Percentiles rank a stretch among this genome's conserved stretches.
phyloP scores from a whole-genome alignment of 441 rosid species.

The Brassica balearica region DNA sequence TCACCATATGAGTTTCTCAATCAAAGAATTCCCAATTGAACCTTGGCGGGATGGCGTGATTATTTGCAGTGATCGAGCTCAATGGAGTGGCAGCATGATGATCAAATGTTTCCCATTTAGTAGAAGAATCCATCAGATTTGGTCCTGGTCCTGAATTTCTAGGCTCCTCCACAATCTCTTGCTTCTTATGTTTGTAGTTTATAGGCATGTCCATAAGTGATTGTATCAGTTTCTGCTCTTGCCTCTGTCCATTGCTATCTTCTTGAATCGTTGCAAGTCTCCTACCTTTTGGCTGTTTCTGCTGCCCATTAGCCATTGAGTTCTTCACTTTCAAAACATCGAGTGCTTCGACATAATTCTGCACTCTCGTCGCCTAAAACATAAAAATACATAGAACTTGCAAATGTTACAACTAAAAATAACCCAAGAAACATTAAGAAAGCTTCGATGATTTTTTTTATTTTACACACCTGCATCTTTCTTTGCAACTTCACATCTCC shows the following conservation, averaged over 20 bases:
- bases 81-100: conserved; percentile 43
- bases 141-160: conserved; percentile 56
- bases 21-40: conserved; percentile 93
- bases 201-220: conserved; percentile 47
- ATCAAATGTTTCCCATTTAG: conserved; percentile 41
- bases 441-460: neutral
- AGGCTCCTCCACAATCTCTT: conserved; percentile 46
- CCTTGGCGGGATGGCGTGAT: conserved; percentile 58
- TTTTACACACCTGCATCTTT: conserved; percentile 78
- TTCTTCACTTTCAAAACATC: conserved; percentile 85
- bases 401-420: neutral
- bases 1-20: conserved; percentile 45
- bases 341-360: conserved; percentile 82
- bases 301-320: conserved; percentile 54
- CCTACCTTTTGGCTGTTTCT: conserved; percentile 51
- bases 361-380: conserved; percentile 85
- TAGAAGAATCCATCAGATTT: conserved; percentile 58
- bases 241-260: conserved; percentile 45
- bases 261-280: conserved; percentile 56
- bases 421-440: neutral
- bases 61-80: conserved; percentile 48
- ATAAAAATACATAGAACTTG: neutral
- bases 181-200: conserved; percentile 49
- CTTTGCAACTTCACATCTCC: conserved; percentile 93
- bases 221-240: conserved; percentile 48